Percentiles rank a stretch among this genome's conserved stretches.
These are phyloP conservation scores for Tilletia setariae DNA, from an alignment of 1,284 basidiomycete species.

Conservation along the genomic window DNA sequence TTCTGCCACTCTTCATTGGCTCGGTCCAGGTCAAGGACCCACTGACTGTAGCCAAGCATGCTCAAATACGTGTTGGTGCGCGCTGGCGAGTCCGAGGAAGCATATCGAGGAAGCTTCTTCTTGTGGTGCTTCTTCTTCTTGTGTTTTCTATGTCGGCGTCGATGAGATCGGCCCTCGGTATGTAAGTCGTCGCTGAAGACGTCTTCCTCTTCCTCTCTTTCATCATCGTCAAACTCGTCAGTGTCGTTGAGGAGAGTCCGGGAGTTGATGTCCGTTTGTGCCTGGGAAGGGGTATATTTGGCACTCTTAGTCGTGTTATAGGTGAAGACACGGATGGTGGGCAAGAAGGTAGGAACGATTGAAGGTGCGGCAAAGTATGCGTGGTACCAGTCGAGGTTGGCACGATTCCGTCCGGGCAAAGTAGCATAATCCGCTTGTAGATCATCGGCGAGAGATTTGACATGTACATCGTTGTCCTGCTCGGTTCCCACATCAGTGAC, in stretches of 20 bases:
- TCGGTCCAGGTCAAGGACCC: slow-evolving; percentile 67
- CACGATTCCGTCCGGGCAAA: slow-evolving; percentile 38
- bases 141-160: slow-evolving; percentile 7
- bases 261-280: neutral
- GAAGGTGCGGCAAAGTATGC: slow-evolving; percentile 43
- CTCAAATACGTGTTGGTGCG: slow-evolving; percentile 68
- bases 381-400: slow-evolving; percentile 43
- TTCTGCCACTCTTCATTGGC: slow-evolving; percentile 59
- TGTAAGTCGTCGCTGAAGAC: slow-evolving; percentile 30
- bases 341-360: slow-evolving; percentile 83
- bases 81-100: slow-evolving; percentile 67
- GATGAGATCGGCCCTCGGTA: slow-evolving; percentile 15
- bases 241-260: neutral
- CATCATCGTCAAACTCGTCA: slow-evolving; percentile 16
- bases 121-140: slow-evolving; percentile 63
- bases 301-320: slow-evolving; percentile 47
- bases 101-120: slow-evolving; percentile 62
- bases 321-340: slow-evolving; percentile 73
- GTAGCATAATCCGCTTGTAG: slow-evolving; percentile 48
- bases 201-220: slow-evolving; percentile 25
- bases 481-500: neutral
- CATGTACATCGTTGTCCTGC: neutral
- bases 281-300: neutral
- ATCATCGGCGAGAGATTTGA: slow-evolving; percentile 27
- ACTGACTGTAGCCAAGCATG: slow-evolving; percentile 78